These are phyloP conservation scores for Ophiostoma ips DNA, from an alignment of 2,329 filamentous ascomycete species.

Conservation along the genomic window DNA sequence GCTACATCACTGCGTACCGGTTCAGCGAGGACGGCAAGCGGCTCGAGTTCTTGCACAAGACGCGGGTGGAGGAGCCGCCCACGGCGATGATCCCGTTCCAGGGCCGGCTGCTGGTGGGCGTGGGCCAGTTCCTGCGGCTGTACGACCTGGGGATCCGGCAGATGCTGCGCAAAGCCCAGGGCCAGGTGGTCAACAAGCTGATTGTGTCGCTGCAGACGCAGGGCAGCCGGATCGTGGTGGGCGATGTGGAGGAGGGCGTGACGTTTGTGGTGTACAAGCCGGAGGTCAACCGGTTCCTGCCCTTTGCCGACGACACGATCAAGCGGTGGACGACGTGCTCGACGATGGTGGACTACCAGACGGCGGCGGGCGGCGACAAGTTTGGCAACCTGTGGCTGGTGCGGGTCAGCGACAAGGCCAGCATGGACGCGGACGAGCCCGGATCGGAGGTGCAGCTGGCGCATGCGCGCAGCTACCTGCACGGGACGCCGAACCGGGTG, in stretches of 20 bases:
- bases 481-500: conserved; percentile 74
- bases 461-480: conserved; percentile 79
- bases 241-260: conserved; percentile 83
- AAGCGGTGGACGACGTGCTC: conserved; percentile 83
- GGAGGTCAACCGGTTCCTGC: conserved; percentile 79
- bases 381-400: conserved; percentile 95
- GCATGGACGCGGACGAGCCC: conserved; percentile 82
- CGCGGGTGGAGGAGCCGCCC: conserved; percentile 77
- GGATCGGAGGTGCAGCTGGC: conserved; percentile 81
- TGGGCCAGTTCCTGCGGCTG: conserved; percentile 68
- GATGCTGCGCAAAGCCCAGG: conserved; percentile 81
- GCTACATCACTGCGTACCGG: conserved; percentile 85
- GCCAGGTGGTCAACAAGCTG: conserved; percentile 63
- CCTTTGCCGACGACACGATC: conserved; percentile 83
- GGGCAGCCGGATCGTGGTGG: conserved; percentile 80
- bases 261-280: conserved; percentile 91
- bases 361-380: conserved; percentile 86
- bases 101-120: conserved; percentile 72
- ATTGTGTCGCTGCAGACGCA: conserved; percentile 83
- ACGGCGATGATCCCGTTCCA: conserved; percentile 88
- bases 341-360: conserved; percentile 96
- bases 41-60: conserved; percentile 93
- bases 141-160: conserved; percentile 92
- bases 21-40: conserved; percentile 77
- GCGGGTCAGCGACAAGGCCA: conserved; percentile 72